These are phyloP conservation scores for Fraxinus latifolia DNA, from an alignment of 305 asterid species.

Conservation along the genomic window DNA sequence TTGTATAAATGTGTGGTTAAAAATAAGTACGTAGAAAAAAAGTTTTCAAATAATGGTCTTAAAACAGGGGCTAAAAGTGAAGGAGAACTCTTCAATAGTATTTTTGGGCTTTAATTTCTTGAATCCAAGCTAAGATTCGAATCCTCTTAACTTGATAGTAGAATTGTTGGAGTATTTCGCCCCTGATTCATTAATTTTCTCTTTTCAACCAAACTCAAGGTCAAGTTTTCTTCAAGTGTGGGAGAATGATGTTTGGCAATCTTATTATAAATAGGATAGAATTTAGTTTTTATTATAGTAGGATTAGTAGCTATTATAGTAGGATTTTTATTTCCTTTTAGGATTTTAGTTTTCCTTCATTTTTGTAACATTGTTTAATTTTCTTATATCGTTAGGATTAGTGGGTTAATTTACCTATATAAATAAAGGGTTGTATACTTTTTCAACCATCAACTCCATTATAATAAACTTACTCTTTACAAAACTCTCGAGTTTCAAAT, in stretches of 20 bases:
- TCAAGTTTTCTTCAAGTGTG: background rate
- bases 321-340: slow-evolving; percentile 41
- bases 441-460: background rate
- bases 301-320: slow-evolving; percentile 19
- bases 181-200: background rate
- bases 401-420: background rate
- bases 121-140: background rate
- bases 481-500: background rate
- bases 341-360: background rate
- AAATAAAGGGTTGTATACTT: background rate
- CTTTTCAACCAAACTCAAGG: background rate
- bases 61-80: background rate
- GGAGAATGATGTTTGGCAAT: background rate
- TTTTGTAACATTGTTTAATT: background rate
- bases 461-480: background rate
- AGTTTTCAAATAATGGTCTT: background rate
- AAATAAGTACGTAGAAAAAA: background rate
- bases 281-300: slow-evolving; percentile 9
- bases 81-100: background rate
- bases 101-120: background rate
- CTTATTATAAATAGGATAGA: background rate
- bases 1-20: background rate
- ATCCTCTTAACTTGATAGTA: background rate
- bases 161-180: background rate
- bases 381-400: background rate